Base-by-base conservation (phyloP, 805 yeast species). In the Starmerella lactis-condensi region DNA sequence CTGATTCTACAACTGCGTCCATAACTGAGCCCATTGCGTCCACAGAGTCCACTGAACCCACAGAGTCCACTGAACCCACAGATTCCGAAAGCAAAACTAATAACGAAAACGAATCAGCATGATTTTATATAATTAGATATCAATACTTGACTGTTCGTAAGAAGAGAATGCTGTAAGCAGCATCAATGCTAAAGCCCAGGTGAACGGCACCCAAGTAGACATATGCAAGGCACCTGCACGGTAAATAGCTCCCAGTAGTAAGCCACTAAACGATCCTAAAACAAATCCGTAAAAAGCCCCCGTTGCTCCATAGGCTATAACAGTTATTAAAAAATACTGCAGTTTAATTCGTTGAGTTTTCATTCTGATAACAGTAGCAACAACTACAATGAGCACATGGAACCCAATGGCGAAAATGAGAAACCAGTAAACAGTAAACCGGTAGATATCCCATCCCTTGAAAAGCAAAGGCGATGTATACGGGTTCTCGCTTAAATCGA, bases 141-240 rank as follows among this genome's bases (percentile, higher is more conserved):
- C 33, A 12, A 33, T 29, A 11, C 67, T 52, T 27, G 65, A 65
- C 37, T 69, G 61, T 35, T 76, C 68, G 48, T 75, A 79, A 5
- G 77, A 64, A 6, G 72, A 64, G 21, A 74, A 59, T 22, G 79
- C 62, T 47, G 75, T 69, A 51, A 67, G 76, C 26, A 81, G 47
- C 5, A 77, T 61, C 42, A 70, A 72, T 4, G 75, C 65, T 2
- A 75, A 52, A 0, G 72, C 91, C 69, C 83, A 78, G 33, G 75
- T 65, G 41, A 85, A 64, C 0, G 98, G 96, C 6, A 85, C 69
- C 98, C 98, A 85, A 0, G 95, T 78, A 9, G 91, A 74, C 91
- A 89, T 78, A 15, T 75, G 66, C 44, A 85, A 69, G 16, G 75
- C 62, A 0, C 93, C 93, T 1, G 92, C 71, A 33, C 64, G 60